Conservation (phyloP, 1,284 basidiomycete genomes). For the Trametes polyzona region DNA sequence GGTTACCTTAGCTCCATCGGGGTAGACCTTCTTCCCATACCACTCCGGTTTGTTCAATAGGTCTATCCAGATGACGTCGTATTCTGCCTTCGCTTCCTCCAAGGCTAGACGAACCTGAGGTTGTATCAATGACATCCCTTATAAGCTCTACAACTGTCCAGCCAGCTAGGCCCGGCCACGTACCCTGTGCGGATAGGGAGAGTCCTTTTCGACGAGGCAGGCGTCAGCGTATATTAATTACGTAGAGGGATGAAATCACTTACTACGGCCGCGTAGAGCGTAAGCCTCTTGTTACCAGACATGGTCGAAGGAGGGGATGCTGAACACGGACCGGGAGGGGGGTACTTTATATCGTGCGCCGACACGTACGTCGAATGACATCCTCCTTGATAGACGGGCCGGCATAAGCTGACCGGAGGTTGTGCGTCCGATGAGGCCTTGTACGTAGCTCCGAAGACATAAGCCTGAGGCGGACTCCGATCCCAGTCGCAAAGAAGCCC, state of each 20-base stretch:
- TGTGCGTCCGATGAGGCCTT: too few relatives aligned
- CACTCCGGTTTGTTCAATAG: constrained; percentile 65
- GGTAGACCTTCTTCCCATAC: constrained; percentile 65
- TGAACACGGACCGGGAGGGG: too few relatives aligned
- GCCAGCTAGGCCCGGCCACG: too few relatives aligned
- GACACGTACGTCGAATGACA: too few relatives aligned
- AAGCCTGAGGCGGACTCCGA: too few relatives aligned
- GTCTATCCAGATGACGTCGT: constrained; percentile 57
- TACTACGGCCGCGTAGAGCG: constrained; percentile 53
- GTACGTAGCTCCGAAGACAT: too few relatives aligned
- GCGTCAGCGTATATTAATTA: background rate
- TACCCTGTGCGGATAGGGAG: constrained; percentile 4
- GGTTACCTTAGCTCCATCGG: constrained; percentile 53
- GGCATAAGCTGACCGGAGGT: too few relatives aligned
- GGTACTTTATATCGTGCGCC: too few relatives aligned
- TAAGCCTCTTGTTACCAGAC: constrained; percentile 37
- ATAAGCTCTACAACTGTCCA: too few relatives aligned
- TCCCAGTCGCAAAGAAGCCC: too few relatives aligned
- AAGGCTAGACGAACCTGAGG: constrained; percentile 49
- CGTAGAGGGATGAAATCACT: background rate
- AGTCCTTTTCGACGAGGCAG: background rate
- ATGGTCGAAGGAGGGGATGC: background rate
- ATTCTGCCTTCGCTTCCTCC: constrained; percentile 52
- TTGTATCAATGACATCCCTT: too few relatives aligned
- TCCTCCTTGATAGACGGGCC: too few relatives aligned